phyloP scores from a whole-genome alignment of 129 eudicot genomes.

The Oenanthe sinensis region DNA sequence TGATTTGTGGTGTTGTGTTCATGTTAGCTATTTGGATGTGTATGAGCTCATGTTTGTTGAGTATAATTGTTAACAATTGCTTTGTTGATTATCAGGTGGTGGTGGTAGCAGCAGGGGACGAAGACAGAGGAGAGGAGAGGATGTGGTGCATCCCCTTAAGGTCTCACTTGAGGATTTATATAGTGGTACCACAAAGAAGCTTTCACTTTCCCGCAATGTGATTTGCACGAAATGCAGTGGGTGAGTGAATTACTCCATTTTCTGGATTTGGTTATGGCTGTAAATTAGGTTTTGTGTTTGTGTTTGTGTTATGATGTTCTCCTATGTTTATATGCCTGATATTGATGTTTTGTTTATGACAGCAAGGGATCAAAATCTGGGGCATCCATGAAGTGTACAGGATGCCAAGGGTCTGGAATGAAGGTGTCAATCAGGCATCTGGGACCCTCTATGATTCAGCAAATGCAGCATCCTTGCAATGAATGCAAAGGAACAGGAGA shows the following conservation, averaged over 20 bases:
- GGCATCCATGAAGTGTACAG: constrained; percentile 47
- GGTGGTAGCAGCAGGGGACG: constrained; percentile 61
- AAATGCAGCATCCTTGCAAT: constrained; percentile 73
- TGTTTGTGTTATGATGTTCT: not conserved
- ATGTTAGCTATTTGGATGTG: not conserved
- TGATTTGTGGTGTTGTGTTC: not conserved
- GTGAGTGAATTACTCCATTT: constrained; percentile 19
- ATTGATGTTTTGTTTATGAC: not conserved
- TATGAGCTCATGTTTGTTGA: not conserved
- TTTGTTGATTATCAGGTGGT: constrained; percentile 37
- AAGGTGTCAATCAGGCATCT: constrained; percentile 60
- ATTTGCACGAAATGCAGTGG: constrained; percentile 69
- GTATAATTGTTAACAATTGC: not conserved
- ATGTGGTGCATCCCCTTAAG: constrained; percentile 68
- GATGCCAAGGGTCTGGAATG: constrained; percentile 74
- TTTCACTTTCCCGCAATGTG: constrained; percentile 63
- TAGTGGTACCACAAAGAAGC: constrained; percentile 58
- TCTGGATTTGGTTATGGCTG: not conserved
- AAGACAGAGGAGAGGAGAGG: constrained; percentile 77
- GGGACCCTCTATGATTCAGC: constrained; percentile 83
- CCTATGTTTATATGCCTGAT: not conserved
- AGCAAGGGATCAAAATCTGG: constrained; percentile 76
- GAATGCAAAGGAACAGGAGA: constrained; percentile 82
- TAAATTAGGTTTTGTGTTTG: not conserved
- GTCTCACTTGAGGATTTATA: constrained; percentile 70